Base-by-base conservation (phyloP, 163 green algal genomes). In the Scenedesmus sp. region DNA sequence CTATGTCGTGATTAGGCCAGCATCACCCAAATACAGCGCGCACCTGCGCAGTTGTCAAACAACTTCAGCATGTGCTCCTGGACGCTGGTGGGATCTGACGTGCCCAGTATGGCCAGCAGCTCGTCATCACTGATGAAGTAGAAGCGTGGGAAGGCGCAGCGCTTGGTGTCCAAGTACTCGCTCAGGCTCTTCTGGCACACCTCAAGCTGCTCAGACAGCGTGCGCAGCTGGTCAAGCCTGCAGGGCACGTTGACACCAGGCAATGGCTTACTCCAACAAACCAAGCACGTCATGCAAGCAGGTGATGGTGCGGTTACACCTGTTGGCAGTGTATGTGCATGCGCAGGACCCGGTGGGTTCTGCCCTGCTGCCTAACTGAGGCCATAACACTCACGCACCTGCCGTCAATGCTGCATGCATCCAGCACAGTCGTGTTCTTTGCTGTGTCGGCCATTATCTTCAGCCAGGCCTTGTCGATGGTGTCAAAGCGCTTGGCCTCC, bases 11-110 rank as follows among this genome's bases (percentile, higher is more conserved):
- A n/a, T n/a, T n/a, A n/a, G n/a, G n/a, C n/a, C n/a, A n/a, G n/a
- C n/a, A n/a, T n/a, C n/a, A n/a, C n/a, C n/a, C n/a, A n/a, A n/a
- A n/a, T n/a, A n/a, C n/a, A n/a, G n/a, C n/a, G n/a, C n/a, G n/a
- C n/a, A 90, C 92, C 90, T 83, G 95, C 96, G 84, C 96, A 98
- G 93, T 99, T 99, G 95, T 99, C 97, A 93, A 98, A 99, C 18
- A 99, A 94, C 96, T 99, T 99, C 13, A 99, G 95, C 97, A 98
- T 98, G 94, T 99, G 97, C 94, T 99, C 97, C 93, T 98, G 97
- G 34, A 99, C 96, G 73, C 90, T 96, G 23, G 96, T 98, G 10
- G 97, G 95, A 91, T 99, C 97, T n/a, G 87, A 95, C 16, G 96
- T 98, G 82, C 97, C 97, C 87, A 99, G 95, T 86, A 99, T 98